Evolutionary conservation across 2,329 filamentous ascomycete genomes (phyloP).

Genomic region (Colletotrichum lini): DNA sequence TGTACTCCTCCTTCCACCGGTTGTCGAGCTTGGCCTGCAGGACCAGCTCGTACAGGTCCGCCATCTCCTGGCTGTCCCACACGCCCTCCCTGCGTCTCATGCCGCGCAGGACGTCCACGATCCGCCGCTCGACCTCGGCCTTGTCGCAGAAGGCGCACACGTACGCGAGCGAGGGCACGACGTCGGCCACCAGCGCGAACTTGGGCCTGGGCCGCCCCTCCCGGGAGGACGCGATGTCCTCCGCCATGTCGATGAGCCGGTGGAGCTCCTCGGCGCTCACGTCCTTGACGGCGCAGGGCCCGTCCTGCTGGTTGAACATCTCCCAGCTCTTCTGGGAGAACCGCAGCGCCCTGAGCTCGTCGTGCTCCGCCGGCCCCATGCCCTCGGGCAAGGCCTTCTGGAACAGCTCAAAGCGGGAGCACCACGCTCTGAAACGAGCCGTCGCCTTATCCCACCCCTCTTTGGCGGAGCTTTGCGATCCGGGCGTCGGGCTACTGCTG

Average conservation of each 20-base stretch:
- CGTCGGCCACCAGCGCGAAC: conserved; percentile 30
- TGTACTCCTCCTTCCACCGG: conserved; percentile 36
- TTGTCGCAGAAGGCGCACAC: conserved; percentile 42
- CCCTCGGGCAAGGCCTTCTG: neutral
- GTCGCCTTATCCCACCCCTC: conserved; percentile 7
- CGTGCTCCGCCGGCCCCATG: neutral
- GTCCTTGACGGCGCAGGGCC: conserved; percentile 17
- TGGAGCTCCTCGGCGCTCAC: neutral
- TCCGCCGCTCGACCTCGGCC: conserved; percentile 26
- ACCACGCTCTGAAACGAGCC: conserved; percentile 5
- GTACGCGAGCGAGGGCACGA: conserved; percentile 31
- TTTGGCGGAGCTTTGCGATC: neutral
- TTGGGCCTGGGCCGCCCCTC: conserved; percentile 1
- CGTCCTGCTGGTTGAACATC: conserved; percentile 20
- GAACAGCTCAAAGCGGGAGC: conserved; percentile 29
- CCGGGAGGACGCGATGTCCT: conserved; percentile 13
- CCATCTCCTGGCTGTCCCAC: conserved; percentile 42
- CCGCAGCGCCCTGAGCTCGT: conserved; percentile 23
- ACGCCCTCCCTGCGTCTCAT: conserved; percentile 41
- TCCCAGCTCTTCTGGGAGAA: conserved; percentile 25
- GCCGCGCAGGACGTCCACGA: conserved; percentile 34
- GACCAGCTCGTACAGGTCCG: conserved; percentile 24
- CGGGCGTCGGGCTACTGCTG: neutral
- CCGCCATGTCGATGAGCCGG: conserved; percentile 30
- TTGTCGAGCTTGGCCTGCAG: conserved; percentile 22